Evolutionary conservation across 768 basidiomycete genomes (phyloP).

Genomic region (Ramaria rubella): DNA sequence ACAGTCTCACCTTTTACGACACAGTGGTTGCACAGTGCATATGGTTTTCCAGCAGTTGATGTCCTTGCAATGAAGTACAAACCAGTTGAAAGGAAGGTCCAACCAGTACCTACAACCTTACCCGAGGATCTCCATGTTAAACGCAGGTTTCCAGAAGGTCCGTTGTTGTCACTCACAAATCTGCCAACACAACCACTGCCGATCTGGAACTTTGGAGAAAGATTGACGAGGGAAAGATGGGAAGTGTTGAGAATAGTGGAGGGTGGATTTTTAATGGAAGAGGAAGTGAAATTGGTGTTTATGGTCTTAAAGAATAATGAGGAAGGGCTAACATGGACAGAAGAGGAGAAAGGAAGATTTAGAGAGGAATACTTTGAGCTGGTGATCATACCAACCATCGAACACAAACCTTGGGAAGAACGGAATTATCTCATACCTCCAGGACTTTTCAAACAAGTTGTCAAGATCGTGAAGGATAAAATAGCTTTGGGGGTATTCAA

Average conservation of each 20-base stretch:
- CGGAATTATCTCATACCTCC: not conserved
- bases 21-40: no score
- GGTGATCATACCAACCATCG: not conserved
- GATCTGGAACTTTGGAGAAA: constrained; percentile 7
- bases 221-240: constrained; percentile 14
- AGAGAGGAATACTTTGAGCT: constrained; percentile 4
- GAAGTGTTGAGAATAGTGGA: constrained; percentile 9
- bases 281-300: constrained; percentile 27
- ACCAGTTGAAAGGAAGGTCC: not conserved
- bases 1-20: no score
- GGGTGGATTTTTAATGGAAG: constrained; percentile 24
- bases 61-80: no score
- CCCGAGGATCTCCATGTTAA: not conserved
- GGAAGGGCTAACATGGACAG: constrained; percentile 33
- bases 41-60: no score
- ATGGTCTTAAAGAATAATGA: constrained; percentile 28
- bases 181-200: constrained; percentile 3
- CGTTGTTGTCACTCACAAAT: not conserved
- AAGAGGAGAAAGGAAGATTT: constrained; percentile 31
- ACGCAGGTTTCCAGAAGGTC: not conserved
- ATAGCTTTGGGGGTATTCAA: constrained; percentile 20
- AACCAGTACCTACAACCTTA: not conserved
- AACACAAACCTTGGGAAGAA: constrained; percentile 2
- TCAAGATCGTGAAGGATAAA: constrained; percentile 17
- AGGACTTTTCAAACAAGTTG: constrained; percentile 14